These are phyloP conservation scores for Rhizopogon vulgaris DNA, from an alignment of 768 basidiomycete species.

Conservation along the genomic window DNA sequence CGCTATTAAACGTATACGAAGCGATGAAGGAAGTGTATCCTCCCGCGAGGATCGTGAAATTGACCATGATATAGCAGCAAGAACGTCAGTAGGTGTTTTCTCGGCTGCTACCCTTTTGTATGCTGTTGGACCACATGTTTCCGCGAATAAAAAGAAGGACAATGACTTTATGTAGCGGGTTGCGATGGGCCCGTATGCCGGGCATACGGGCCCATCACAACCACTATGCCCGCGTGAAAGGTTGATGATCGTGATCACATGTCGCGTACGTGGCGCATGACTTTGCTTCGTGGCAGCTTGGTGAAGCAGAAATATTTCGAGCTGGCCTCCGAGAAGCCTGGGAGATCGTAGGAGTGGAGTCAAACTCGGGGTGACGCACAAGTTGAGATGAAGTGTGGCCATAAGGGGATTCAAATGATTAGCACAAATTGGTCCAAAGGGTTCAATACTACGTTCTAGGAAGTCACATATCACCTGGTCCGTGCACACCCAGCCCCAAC, in stretches of 20 bases:
- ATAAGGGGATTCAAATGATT: no score
- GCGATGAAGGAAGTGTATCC: conserved; percentile 57
- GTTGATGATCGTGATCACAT: conserved; percentile 1
- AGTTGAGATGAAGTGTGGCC: no score
- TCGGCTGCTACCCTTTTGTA: background rate
- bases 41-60: conserved; percentile 63
- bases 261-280: background rate
- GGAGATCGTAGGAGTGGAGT: background rate
- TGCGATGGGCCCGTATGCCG: background rate
- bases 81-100: background rate
- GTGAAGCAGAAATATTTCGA: background rate
- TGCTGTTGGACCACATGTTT: background rate
- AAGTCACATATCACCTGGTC: background rate
- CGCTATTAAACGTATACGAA: conserved; percentile 55
- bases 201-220: no score
- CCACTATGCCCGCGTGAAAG: background rate
- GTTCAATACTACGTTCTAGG: no score
- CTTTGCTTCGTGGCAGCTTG: background rate
- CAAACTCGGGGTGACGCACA: no score
- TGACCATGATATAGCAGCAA: conserved; percentile 41
- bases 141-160: background rate
- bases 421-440: no score
- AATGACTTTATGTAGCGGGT: background rate
- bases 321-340: background rate
- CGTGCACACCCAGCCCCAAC: conserved; percentile 25